phyloP scores from a whole-genome alignment of 768 basidiomycete species.

The Calocera viscosa region DNA sequence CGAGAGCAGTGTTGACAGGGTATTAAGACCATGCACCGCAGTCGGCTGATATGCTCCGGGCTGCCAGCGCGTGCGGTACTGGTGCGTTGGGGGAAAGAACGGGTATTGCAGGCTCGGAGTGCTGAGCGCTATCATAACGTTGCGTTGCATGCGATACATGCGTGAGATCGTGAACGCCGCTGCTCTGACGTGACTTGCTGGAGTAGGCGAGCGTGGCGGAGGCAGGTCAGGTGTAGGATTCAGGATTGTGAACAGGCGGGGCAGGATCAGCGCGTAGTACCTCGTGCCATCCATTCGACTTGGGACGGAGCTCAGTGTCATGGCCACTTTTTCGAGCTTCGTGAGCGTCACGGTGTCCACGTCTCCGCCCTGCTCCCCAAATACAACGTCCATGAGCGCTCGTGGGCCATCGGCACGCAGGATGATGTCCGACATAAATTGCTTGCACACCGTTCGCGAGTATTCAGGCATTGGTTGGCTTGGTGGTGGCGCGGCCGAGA shows the following conservation, averaged over 20 bases:
- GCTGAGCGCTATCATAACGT: conserved; percentile 23
- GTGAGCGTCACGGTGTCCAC: conserved; percentile 38
- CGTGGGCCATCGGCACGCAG: conserved; percentile 56
- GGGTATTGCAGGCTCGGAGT: conserved; percentile 44
- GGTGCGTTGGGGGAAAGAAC: conserved; percentile 26
- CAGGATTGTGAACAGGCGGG: conserved; percentile 36
- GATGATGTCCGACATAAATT: conserved; percentile 21
- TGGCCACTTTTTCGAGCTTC: conserved; percentile 61
- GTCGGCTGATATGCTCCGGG: conserved; percentile 32
- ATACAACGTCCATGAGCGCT: conserved; percentile 55
- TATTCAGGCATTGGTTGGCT: background rate
- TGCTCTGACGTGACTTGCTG: conserved; percentile 42
- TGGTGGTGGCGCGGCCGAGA: background rate
- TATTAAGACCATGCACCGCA: conserved; percentile 14
- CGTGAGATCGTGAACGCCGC: conserved; percentile 58
- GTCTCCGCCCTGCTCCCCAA: conserved; percentile 45
- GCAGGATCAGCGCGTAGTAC: conserved; percentile 46
- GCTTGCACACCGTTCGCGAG: background rate
- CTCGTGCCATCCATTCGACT: conserved; percentile 39
- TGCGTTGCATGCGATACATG: conserved; percentile 25
- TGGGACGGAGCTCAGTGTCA: conserved; percentile 52
- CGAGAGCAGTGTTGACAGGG: conserved; percentile 44
- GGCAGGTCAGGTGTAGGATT: background rate
- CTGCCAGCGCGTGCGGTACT: conserved; percentile 18
- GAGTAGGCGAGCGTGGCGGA: conserved; percentile 22